Evolutionary conservation across 176 grass and related monocot genomes (phyloP).

Genomic region (Musa itinerans): DNA sequence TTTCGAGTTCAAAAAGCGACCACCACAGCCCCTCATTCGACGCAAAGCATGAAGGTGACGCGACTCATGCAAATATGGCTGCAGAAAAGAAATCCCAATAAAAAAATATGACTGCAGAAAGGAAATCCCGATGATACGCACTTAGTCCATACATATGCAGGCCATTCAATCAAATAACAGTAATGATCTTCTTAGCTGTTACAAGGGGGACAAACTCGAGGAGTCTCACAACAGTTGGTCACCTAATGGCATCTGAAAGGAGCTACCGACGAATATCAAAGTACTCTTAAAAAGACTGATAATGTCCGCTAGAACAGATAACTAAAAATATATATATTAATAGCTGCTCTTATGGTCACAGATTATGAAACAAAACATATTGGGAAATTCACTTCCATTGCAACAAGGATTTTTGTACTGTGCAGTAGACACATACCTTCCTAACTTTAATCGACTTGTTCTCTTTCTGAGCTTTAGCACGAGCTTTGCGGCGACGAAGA

Average conservation of each 20-base stretch:
- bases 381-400: not conserved
- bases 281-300: no score
- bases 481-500: slow-evolving; percentile 4
- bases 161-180: not conserved
- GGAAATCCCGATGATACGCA: not conserved
- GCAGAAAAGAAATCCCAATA: not conserved
- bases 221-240: no score
- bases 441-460: not conserved
- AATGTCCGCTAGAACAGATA: no score
- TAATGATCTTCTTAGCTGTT: not conserved
- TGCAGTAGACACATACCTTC: not conserved
- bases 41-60: slow-evolving; percentile 89
- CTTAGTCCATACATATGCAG: not conserved
- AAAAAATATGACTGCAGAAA: slow-evolving; percentile 24
- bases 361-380: no score
- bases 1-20: slow-evolving; percentile 86
- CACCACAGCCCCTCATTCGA: slow-evolving; percentile 57
- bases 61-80: slow-evolving; percentile 94
- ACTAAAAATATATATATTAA: no score
- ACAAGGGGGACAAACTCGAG: no score
- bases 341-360: no score
- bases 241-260: no score
- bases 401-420: slow-evolving; percentile 9
- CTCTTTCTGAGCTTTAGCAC: slow-evolving; percentile 3
- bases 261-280: no score